Percentiles rank a stretch among this genome's conserved stretches.
Evolutionary conservation across 345 rosid species (phyloP).

Genomic region (Viola odorata): DNA sequence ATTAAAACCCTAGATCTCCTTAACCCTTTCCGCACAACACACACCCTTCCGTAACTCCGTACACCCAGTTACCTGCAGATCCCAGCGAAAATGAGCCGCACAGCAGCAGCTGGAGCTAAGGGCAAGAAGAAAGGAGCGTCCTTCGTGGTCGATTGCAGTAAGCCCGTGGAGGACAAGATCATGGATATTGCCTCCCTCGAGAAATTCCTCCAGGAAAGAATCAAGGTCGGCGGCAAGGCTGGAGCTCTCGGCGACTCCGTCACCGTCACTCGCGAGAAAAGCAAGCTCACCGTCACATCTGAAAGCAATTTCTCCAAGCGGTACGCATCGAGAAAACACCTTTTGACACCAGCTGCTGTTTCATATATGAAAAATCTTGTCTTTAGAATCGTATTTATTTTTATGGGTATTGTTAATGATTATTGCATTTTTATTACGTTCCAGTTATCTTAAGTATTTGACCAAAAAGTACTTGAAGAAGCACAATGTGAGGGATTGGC

Average conservation of each 20-base stretch:
- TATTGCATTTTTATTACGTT: background rate
- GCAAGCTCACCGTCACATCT: conserved; percentile 14
- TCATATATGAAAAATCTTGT: too few relatives aligned
- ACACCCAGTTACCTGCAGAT: background rate
- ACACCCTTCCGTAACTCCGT: background rate
- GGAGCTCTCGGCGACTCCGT: conserved; percentile 18
- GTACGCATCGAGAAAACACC: too few relatives aligned
- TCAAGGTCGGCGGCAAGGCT: conserved; percentile 22
- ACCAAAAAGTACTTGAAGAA: conserved; percentile 32
- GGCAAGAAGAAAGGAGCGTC: conserved; percentile 18
- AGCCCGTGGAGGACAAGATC: conserved; percentile 17
- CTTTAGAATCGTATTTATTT: too few relatives aligned
- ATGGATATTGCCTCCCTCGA: conserved; percentile 21
- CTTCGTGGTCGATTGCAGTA: conserved; percentile 12
- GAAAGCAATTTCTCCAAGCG: conserved; percentile 1
- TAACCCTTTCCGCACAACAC: background rate
- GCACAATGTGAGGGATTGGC: conserved; percentile 30
- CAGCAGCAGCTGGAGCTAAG: background rate
- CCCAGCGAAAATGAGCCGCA: background rate
- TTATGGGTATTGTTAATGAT: too few relatives aligned
- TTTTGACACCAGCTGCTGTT: too few relatives aligned
- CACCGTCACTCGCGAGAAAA: conserved; percentile 13
- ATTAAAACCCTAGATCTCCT: background rate
- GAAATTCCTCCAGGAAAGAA: conserved; percentile 20
- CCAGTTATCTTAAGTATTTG: conserved; percentile 26